Evolutionary conservation across 495 filamentous ascomycete genomes (phyloP), one percentile per base, ranked within the genome.

Genomic region (Penicillium robsamsonii): DNA sequence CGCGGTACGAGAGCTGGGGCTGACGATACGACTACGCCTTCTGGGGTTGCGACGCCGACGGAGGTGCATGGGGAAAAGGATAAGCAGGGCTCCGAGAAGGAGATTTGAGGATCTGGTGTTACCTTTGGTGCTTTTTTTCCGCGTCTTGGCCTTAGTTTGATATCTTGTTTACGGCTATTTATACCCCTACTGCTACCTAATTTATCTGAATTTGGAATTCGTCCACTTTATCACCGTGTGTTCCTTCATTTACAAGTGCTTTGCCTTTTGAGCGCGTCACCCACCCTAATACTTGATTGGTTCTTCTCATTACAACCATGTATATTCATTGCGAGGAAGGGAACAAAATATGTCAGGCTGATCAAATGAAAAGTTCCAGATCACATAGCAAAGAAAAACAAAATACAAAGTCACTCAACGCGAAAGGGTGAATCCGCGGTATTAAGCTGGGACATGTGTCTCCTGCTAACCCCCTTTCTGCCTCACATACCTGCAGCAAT

Each of bases 31-130:
- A 53, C 62, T 47, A 60, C 58, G 50, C 41, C 67, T 56, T 71
- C 69, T 51, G 70, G 69, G n/a, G 55, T 63, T 12, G 64, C 45
- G 51, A 75, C 70, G 4, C 70, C 69, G 10, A 64, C 56, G 18
- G 72, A 73, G 54, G 59, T 65, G 55, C 50, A 60, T 37, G 62
- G 41, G 17, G 65, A 61, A 35, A 67, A 73, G 64, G 53, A 45
- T 33, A 66, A 71, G 55, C 55, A 59, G 22, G 51, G 38, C 12
- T n/a, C 45, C 22, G 62, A 55, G n/a, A 15, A 46, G 52, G 50
- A 42, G 17, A 15, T 44, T 29, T 57, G 29, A 45, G 56, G 7
- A 52, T 27, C 20, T 48, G 27, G 35, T 50, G 4, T 6, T 27
- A 40, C 9, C 44, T 25, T 49, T 18, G 41, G 41, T 20, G 5